Evolutionary conservation across 352 stramenopile genomes (phyloP).

Genomic region (Phytophthora sansomeana): DNA sequence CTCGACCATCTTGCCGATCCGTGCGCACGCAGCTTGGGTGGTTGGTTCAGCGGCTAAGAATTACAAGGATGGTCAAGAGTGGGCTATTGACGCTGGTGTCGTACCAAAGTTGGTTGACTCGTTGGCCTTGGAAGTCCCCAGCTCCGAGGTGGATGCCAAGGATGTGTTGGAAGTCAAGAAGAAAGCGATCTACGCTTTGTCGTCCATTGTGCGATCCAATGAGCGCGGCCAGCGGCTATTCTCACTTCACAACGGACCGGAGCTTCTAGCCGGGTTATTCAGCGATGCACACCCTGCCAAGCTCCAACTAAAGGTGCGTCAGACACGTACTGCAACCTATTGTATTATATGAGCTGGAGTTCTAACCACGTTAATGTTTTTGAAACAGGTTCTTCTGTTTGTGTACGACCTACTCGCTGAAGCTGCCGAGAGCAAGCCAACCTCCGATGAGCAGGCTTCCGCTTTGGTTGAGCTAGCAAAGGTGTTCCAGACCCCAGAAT

Average conservation of each 20-base stretch:
- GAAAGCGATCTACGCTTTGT: conserved; percentile 84
- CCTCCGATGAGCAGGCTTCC: conserved; percentile 13
- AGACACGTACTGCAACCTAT: conserved; percentile 6
- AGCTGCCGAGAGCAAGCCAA: conserved; percentile 27
- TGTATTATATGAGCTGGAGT: not conserved
- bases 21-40: conserved; percentile 70
- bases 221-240: conserved; percentile 76
- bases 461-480: conserved; percentile 59
- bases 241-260: conserved; percentile 49
- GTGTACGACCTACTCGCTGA: conserved; percentile 76
- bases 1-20: conserved; percentile 68
- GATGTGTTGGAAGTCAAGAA: conserved; percentile 81
- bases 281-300: conserved; percentile 47
- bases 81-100: conserved; percentile 77
- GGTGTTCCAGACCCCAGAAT: conserved; percentile 55
- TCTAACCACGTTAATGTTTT: conserved; percentile 6
- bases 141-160: conserved; percentile 22
- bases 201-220: conserved; percentile 75
- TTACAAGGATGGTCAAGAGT: conserved; percentile 84
- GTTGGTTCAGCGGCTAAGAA: conserved; percentile 84
- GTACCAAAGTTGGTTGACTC: conserved; percentile 76
- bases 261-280: conserved; percentile 52
- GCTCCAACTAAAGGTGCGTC: conserved; percentile 72
- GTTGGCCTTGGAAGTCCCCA: conserved; percentile 47
- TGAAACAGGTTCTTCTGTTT: conserved; percentile 59